These are phyloP conservation scores for Hyaloscypha hepaticicola DNA, from an alignment of 495 filamentous ascomycete genomes.

Conservation along the genomic window DNA sequence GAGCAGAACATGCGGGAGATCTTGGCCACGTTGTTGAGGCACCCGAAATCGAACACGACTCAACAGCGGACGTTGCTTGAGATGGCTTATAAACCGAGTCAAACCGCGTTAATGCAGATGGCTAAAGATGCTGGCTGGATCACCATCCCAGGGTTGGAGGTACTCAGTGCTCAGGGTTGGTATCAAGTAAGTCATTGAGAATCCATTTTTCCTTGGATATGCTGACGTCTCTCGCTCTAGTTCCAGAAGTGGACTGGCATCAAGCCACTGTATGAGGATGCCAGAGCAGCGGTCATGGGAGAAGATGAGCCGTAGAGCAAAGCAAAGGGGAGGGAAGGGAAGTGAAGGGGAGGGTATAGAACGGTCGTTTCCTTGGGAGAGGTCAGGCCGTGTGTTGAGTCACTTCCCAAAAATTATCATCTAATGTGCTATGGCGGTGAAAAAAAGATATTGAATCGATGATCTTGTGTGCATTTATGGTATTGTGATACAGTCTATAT, in stretches of 20 bases:
- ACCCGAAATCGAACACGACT: slow-evolving; percentile 41
- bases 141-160: slow-evolving; percentile 85
- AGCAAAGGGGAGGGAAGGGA: neutral
- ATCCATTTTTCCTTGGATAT: neutral
- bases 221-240: slow-evolving; percentile 36
- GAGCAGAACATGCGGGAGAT: slow-evolving; percentile 68
- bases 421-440: neutral
- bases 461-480: neutral
- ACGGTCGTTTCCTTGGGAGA: no score
- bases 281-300: slow-evolving; percentile 52
- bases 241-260: slow-evolving; percentile 81
- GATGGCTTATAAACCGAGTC: slow-evolving; percentile 92
- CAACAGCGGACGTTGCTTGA: slow-evolving; percentile 69
- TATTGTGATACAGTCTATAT: neutral
- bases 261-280: slow-evolving; percentile 63
- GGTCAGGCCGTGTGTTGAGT: neutral
- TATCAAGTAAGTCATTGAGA: slow-evolving; percentile 52
- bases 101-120: slow-evolving; percentile 83
- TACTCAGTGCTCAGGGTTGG: slow-evolving; percentile 84
- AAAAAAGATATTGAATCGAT: neutral
- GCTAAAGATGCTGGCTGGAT: slow-evolving; percentile 81
- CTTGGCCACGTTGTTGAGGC: slow-evolving; percentile 61
- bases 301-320: slow-evolving; percentile 4
- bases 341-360: neutral
- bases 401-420: neutral